Evolutionary conservation across 2,329 filamentous ascomycete genomes (phyloP).

Genomic region (Colletotrichum gloeosporioides): DNA sequence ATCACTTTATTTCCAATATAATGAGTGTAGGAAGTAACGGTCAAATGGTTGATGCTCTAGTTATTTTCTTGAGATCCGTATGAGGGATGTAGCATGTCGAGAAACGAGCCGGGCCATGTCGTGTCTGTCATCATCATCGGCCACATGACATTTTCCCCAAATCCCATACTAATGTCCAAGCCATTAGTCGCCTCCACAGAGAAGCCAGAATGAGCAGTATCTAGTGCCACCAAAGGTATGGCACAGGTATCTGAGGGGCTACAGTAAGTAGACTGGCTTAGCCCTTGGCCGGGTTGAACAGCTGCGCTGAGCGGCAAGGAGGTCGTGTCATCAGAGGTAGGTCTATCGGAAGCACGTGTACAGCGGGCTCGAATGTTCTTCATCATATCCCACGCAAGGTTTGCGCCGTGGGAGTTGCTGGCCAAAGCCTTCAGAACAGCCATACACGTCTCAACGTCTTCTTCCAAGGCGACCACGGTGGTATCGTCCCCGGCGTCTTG

Average conservation of each 20-base stretch:
- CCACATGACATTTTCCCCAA: background rate
- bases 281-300: background rate
- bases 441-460: background rate
- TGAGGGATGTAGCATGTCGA: background rate
- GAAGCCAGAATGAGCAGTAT: fast-evolving
- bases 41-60: background rate
- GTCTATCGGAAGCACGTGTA: background rate
- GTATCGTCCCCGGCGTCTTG: background rate
- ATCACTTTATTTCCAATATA: background rate
- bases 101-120: background rate
- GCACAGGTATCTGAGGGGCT: background rate
- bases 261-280: background rate
- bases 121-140: background rate
- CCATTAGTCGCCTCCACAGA: fast-evolving
- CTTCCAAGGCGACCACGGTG: background rate
- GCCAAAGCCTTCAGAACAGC: background rate
- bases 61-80: background rate
- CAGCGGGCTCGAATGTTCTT: background rate
- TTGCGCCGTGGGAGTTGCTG: background rate
- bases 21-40: background rate
- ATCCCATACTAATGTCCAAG: background rate
- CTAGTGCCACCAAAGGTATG: background rate
- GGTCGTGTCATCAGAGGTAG: fast-evolving
- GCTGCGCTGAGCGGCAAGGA: fast-evolving
- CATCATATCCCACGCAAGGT: background rate